Conservation (phyloP, 202 grass and related monocot species). For the Setaria viridis region DNA sequence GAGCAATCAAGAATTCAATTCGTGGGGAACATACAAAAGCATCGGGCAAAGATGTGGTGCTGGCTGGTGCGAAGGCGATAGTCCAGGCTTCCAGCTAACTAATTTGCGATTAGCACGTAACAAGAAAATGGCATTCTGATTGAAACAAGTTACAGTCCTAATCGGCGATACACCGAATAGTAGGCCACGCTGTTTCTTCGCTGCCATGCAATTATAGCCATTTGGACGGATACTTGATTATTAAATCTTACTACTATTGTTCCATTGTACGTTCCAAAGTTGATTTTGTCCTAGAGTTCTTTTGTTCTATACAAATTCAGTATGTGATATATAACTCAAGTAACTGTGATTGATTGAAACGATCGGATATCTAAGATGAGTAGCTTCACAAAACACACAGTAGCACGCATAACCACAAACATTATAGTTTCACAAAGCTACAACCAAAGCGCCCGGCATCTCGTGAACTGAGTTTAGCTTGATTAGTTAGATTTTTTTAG, state of each 20-base stretch:
- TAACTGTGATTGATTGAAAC: neutral
- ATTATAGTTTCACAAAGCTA: neutral
- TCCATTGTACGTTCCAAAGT: neutral
- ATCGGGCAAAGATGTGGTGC: neutral
- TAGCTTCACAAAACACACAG: neutral
- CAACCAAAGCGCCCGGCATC: neutral
- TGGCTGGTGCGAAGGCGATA: neutral
- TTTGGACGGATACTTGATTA: neutral
- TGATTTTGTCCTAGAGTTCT: neutral
- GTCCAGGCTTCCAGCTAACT: neutral
- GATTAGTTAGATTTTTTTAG: too few species aligned
- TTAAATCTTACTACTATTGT: neutral
- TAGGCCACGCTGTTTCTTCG: neutral
- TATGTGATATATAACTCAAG: neutral
- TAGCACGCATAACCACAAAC: too few species aligned
- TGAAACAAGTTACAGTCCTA: neutral
- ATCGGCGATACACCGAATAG: neutral
- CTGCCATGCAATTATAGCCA: neutral
- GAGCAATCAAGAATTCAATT: neutral
- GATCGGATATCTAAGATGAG: neutral
- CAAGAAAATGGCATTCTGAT: neutral
- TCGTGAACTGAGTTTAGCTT: too few species aligned
- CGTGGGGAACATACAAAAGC: neutral
- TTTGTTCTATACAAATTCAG: neutral
- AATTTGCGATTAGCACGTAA: neutral